A percentile compares a stretch with the other conserved stretches of the same genome.
Conservation (phyloP, 2,329 filamentous ascomycete genomes). For the Aspergillus felis region DNA sequence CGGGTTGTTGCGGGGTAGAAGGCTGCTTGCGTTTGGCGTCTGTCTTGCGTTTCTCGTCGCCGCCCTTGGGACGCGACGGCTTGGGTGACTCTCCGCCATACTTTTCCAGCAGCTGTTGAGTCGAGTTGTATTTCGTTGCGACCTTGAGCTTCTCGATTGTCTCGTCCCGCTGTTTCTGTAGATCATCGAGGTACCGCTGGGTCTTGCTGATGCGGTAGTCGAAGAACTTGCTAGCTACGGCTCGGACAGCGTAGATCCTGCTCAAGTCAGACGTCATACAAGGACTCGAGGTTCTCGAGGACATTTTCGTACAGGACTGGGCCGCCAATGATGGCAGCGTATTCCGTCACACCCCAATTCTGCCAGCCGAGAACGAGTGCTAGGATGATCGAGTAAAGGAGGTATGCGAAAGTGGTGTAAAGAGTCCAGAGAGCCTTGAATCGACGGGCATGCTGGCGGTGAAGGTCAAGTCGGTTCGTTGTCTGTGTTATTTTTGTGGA, state of each 20-base stretch:
- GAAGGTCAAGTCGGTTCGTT: slow-evolving; percentile 67
- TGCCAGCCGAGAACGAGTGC: slow-evolving; percentile 79
- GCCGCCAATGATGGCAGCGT: slow-evolving; percentile 70
- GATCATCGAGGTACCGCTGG: slow-evolving; percentile 65
- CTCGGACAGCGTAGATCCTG: slow-evolving; percentile 77
- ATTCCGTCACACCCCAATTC: slow-evolving; percentile 73
- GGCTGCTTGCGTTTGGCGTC: slow-evolving; percentile 16
- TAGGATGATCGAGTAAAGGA: slow-evolving; percentile 78
- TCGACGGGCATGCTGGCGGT: slow-evolving; percentile 69
- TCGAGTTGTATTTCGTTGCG: slow-evolving; percentile 94
- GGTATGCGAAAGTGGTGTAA: slow-evolving; percentile 85
- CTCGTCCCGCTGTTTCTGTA: slow-evolving; percentile 73
- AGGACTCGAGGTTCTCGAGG: background rate
- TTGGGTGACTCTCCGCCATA: slow-evolving; percentile 68
- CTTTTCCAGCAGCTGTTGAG: slow-evolving; percentile 86
- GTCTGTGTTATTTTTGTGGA: slow-evolving; percentile 76
- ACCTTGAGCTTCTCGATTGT: slow-evolving; percentile 94
- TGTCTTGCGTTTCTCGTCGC: slow-evolving; percentile 20
- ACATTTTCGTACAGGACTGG: slow-evolving; percentile 63
- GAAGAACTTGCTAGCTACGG: slow-evolving; percentile 65
- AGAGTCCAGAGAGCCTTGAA: slow-evolving; percentile 83
- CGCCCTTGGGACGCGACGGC: slow-evolving; percentile 20
- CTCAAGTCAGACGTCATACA: background rate
- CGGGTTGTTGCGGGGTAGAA: slow-evolving; percentile 21
- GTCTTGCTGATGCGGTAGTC: slow-evolving; percentile 73